Percentiles rank a stretch among this genome's conserved stretches.
Conservation (phyloP, 495 filamentous ascomycete species). For the Filosporella fistucella region DNA sequence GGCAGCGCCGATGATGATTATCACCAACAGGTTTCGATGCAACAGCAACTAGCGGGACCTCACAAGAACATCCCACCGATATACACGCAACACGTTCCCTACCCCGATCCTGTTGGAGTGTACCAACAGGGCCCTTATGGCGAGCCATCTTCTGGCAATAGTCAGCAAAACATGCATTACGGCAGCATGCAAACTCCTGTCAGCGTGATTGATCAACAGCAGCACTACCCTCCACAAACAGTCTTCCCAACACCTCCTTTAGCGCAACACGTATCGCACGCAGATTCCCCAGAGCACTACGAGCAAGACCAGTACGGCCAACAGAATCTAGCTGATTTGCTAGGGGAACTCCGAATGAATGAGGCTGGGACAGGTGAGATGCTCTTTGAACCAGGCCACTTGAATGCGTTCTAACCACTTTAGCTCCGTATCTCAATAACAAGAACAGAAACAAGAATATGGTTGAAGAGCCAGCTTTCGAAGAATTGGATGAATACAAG, state of each 20-base stretch:
- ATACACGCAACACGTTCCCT: slow-evolving; percentile 24
- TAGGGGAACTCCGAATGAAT: slow-evolving; percentile 84
- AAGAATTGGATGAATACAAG: slow-evolving; percentile 67
- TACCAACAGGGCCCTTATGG: slow-evolving; percentile 42
- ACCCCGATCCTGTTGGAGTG: slow-evolving; percentile 24
- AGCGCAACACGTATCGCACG: slow-evolving; percentile 35
- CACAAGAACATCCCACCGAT: slow-evolving; percentile 23
- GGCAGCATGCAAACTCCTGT: slow-evolving; percentile 37
- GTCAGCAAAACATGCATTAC: slow-evolving; percentile 45
- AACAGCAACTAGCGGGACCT: slow-evolving; percentile 32
- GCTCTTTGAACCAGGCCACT: slow-evolving; percentile 1
- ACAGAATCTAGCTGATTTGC: slow-evolving; percentile 70
- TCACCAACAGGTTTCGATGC: slow-evolving; percentile 42
- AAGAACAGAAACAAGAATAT: slow-evolving; percentile 53
- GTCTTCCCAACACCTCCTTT: slow-evolving; percentile 52
- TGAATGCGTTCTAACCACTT: slow-evolving; percentile 9
- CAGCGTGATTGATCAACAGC: slow-evolving; percentile 43
- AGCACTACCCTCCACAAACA: slow-evolving; percentile 28
- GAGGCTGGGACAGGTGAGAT: slow-evolving; percentile 79
- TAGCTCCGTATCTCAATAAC: slow-evolving; percentile 85
- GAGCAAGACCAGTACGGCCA: slow-evolving; percentile 64
- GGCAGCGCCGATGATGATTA: slow-evolving; percentile 52
- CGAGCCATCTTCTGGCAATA: slow-evolving; percentile 31
- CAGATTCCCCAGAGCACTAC: slow-evolving; percentile 41
- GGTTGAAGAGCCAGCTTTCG: slow-evolving; percentile 72